phyloP scores from a whole-genome alignment of 441 rosid genomes.

The Pelargonium myrrhifolium region DNA sequence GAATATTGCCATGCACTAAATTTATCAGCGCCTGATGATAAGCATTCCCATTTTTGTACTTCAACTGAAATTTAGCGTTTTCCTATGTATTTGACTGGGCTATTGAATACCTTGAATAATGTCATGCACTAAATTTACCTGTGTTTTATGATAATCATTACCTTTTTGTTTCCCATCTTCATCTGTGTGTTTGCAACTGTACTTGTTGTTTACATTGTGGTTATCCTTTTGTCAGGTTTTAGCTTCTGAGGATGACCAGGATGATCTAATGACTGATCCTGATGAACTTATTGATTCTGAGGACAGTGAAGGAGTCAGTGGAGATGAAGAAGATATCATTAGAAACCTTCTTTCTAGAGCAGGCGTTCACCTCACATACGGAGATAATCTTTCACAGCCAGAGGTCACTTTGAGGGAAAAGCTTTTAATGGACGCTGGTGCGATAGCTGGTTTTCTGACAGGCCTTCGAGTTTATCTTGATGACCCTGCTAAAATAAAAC shows the following conservation, averaged over 20 bases:
- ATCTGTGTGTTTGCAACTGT: not conserved
- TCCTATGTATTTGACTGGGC: not conserved
- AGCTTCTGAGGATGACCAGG: slow-evolving; percentile 97
- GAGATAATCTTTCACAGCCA: slow-evolving; percentile 88
- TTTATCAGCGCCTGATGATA: too few species aligned
- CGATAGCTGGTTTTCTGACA: slow-evolving; percentile 93
- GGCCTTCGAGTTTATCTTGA: slow-evolving; percentile 96
- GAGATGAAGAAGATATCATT: slow-evolving; percentile 95
- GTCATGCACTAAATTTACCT: not conserved
- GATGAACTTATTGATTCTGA: slow-evolving; percentile 98
- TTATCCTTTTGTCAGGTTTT: slow-evolving; percentile 53
- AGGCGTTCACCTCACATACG: slow-evolving; percentile 89
- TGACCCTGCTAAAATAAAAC: slow-evolving; percentile 95
- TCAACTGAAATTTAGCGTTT: not conserved
- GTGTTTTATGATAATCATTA: not conserved
- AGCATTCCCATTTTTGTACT: too few species aligned
- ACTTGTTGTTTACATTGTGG: not conserved
- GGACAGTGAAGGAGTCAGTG: slow-evolving; percentile 89
- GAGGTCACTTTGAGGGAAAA: slow-evolving; percentile 93
- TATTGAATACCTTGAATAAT: not conserved
- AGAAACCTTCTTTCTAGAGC: slow-evolving; percentile 91
- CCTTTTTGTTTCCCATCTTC: slow-evolving; percentile 9
- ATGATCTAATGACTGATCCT: slow-evolving; percentile 95
- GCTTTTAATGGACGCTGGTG: slow-evolving; percentile 99
- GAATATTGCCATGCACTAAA: too few species aligned